Base-by-base conservation (phyloP, 1,139 yeast genomes). In the Trichomonascaceae sp. region DNA sequence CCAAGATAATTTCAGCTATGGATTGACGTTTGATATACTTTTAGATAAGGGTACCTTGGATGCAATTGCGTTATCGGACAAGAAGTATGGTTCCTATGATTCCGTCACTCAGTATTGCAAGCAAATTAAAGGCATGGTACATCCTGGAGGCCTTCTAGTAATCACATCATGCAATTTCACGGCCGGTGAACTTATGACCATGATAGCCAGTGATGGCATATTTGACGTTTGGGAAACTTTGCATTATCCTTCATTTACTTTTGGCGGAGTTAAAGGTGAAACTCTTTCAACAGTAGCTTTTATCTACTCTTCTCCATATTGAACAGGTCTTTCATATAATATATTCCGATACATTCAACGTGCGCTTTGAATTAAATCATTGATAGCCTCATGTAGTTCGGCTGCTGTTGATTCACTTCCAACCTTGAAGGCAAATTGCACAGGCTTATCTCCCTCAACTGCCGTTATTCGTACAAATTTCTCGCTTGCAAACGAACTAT, bases 151-250 rank as follows among this genome's bases (percentile, higher is more conserved):
- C 2, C 47, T 62, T 17, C 71, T 93, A 30, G 70, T 93, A 55
- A 84, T 93, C 47, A 95, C 99, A 0, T 87, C 96, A n/a, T 95
- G 99, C 70, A 93, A 93, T 67, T 93, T 93, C 68, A 93, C 98
- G 0, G 85, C 87, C 63, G 72, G 74, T 0, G 99, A 93, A 66
- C 75, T 93, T 56, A 73, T 74, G 19, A 5, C 71, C 43, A 75
- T 87, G 43, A 78, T 90, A 44, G 70, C 72, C 19, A 68, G 72
- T 36, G 39, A 49, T 9, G 50, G 45, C 15, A 39, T 44, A 10
- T 69, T 87, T 56, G 67, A 71, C 59, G 78, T 78, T 5, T 85
- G 87, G 85, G 81, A 81, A 58, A 75, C 74, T 45, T 80, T 91
- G 49, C 70, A 78, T 22, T 93, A 90, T 67, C 97, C 96, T 3